Conservation (phyloP, 139 green algal species). For the Ettlia oleoabundans region DNA sequence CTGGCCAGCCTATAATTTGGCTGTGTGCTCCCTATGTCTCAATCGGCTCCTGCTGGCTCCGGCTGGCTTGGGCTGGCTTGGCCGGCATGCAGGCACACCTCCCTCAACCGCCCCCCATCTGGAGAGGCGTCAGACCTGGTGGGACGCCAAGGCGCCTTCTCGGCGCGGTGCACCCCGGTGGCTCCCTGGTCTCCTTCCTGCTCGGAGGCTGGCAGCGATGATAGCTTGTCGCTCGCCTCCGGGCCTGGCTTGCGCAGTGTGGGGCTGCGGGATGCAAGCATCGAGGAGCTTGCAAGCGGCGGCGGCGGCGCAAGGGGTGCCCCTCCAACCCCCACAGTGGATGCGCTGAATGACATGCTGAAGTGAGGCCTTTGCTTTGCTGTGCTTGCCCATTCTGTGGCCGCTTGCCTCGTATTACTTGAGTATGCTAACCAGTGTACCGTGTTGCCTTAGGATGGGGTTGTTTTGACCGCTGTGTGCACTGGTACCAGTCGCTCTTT, state of each 20-base stretch:
- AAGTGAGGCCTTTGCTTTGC: no score
- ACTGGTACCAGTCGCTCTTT: no score
- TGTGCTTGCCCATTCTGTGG: no score
- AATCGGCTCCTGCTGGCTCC: not conserved
- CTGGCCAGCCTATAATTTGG: not conserved
- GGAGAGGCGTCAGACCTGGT: not conserved
- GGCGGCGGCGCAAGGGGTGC: not conserved
- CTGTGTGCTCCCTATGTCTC: not conserved
- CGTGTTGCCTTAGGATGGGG: no score
- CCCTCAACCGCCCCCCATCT: slow-evolving; percentile 25
- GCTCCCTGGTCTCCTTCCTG: not conserved
- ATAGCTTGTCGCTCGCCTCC: slow-evolving; percentile 14
- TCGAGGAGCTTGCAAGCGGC: slow-evolving; percentile 8
- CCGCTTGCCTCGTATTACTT: no score
- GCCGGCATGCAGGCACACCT: slow-evolving; percentile 7
- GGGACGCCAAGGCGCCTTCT: slow-evolving; percentile 19
- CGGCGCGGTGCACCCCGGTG: not conserved
- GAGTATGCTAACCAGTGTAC: no score
- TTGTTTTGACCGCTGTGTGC: no score
- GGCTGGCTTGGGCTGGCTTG: not conserved
- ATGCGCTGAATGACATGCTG: slow-evolving; percentile 54
- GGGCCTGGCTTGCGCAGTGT: not conserved
- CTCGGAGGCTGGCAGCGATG: not conserved
- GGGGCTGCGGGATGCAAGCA: slow-evolving; percentile 16
- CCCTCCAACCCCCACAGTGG: slow-evolving; percentile 5